These are phyloP conservation scores for Xylona heveae DNA, from an alignment of 495 filamentous ascomycete species.

Conservation along the genomic window DNA sequence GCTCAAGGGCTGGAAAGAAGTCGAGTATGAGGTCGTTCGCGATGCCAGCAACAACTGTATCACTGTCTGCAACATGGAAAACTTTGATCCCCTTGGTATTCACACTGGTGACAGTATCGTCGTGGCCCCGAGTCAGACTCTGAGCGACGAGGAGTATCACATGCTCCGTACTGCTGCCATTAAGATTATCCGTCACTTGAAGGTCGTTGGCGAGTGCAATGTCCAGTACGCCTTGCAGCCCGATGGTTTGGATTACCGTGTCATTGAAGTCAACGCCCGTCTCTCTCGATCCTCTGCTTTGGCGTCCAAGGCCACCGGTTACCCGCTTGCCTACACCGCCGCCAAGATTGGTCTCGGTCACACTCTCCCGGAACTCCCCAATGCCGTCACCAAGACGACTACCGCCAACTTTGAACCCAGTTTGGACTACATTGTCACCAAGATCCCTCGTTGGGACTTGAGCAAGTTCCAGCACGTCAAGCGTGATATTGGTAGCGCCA, in stretches of 20 bases:
- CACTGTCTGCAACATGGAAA: constrained; percentile 99
- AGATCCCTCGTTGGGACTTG: constrained; percentile 95
- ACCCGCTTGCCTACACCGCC: constrained; percentile 88
- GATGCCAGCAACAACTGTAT: constrained; percentile 97
- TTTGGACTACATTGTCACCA: constrained; percentile 92
- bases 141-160: constrained; percentile 96
- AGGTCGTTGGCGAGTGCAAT: constrained; percentile 96
- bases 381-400: constrained; percentile 93
- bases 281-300: constrained; percentile 85
- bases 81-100: constrained; percentile 95
- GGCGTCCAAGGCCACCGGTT: constrained; percentile 92
- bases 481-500: constrained; percentile 87
- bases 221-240: constrained; percentile 97
- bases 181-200: constrained; percentile 92
- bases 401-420: constrained; percentile 98
- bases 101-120: constrained; percentile 98
- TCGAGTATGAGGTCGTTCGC: constrained; percentile 95
- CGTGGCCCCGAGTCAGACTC: constrained; percentile 87
- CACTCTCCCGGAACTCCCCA: constrained; percentile 83
- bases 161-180: constrained; percentile 98
- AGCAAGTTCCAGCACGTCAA: constrained; percentile 98
- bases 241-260: constrained; percentile 92
- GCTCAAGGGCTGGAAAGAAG: constrained; percentile 99
- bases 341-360: constrained; percentile 94
- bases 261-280: constrained; percentile 97